These are phyloP conservation scores for Aspergillus nanangensis DNA, from an alignment of 495 filamentous ascomycete genomes.

Conservation along the genomic window DNA sequence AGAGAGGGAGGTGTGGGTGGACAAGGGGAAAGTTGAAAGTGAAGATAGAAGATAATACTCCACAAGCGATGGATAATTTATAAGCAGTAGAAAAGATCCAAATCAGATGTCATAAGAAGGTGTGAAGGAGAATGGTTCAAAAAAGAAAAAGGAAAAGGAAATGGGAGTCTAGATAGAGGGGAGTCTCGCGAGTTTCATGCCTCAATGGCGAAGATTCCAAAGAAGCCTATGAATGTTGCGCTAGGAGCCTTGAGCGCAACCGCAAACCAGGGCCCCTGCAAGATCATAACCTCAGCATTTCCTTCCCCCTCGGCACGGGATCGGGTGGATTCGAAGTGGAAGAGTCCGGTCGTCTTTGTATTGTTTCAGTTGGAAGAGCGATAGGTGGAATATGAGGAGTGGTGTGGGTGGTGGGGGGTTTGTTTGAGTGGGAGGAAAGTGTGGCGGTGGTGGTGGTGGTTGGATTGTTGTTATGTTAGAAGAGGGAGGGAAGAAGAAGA, in stretches of 20 bases:
- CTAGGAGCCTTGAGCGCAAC: conserved; percentile 47
- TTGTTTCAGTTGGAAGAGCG: too few relatives aligned
- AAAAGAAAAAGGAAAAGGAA: conserved; percentile 11
- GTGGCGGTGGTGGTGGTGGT: too few relatives aligned
- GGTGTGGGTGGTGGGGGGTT: too few relatives aligned
- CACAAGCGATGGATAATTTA: conserved; percentile 16
- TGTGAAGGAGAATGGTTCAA: conserved; percentile 14
- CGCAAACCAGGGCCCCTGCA: conserved; percentile 40
- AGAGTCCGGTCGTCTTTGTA: too few relatives aligned
- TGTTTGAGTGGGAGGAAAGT: too few relatives aligned
- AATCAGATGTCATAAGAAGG: conserved; percentile 8
- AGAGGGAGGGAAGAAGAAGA: conserved; percentile 11
- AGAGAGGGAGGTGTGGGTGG: conserved; percentile 10
- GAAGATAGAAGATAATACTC: too few relatives aligned
- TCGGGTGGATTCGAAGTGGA: conserved; percentile 11
- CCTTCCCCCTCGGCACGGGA: conserved; percentile 16
- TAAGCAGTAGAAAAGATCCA: conserved; percentile 17
- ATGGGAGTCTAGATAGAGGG: conserved; percentile 16
- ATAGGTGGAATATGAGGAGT: too few relatives aligned
- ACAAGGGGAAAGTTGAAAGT: conserved; percentile 6
- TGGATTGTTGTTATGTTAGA: too few relatives aligned
- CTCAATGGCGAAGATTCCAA: conserved; percentile 15
- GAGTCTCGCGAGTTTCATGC: conserved; percentile 28
- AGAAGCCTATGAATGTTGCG: too few relatives aligned
- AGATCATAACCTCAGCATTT: conserved; percentile 49